Evolutionary conservation across 148 eudicot genomes (phyloP), one percentile per base, ranked within the genome.

Genomic region (Euryodendron excelsum): DNA sequence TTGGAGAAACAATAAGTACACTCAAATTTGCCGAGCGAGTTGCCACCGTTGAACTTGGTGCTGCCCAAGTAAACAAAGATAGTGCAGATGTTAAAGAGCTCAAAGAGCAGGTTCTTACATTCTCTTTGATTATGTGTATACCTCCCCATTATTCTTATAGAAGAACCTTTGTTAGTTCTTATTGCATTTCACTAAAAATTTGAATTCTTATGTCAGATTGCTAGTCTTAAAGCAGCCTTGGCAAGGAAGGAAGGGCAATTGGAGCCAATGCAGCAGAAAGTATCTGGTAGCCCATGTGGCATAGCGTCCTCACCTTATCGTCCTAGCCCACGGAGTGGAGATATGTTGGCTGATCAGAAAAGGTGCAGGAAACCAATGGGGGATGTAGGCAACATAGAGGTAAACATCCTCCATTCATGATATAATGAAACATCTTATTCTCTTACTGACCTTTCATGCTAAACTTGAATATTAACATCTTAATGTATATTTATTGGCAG

Each of bases 1-100:
- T 87, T 72, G 97, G 99, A 80, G 99, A 96, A 86, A 96, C 97
- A 37, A 80, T 96, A 67, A 96, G 99, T 73, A 96, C 99, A 18
- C 95, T 96, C 55, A 96, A 96, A 81, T 96, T 96, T 86, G 99
- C 99, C 30, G 99, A 96, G 82, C 89, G 99, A 68, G 99, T 96
- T 48, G 90, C 98, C 25, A 93, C 99, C 52, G 99, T 96, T 67
- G 98, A 96, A 84, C 99, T 96, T 65, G 99, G 99, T 73, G 95
- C 98, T 80, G 98, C 99, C 61, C 91, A 88, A 74, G 89, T 93
- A 65, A 93, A 96, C 78, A 96, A 90, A 84, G 98, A 91, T 69
- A 61, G 86, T 45, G 52, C 92, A 82, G 98, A 96, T 83, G 97
- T 93, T 52, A 96, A 91, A 81, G 99, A 93, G 74, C 99, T 96